phyloP scores from a whole-genome alignment of 2,329 filamentous ascomycete species.

The Tolypocladium amazonense region DNA sequence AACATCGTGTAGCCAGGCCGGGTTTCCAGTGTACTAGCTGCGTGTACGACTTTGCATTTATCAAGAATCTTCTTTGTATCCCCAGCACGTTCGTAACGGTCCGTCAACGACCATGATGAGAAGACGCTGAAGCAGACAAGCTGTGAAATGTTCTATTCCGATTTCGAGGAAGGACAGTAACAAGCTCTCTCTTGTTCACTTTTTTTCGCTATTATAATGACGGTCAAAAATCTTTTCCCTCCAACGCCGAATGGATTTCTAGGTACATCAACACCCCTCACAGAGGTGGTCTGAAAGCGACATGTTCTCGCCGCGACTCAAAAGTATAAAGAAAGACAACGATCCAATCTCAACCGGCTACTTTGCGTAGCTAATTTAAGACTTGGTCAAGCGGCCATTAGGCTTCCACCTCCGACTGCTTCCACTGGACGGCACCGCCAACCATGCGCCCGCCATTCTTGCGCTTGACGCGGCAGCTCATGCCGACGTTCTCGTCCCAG shows the following conservation, averaged over 20 bases:
- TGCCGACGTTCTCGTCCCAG: slow-evolving; percentile 75
- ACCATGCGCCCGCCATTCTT: slow-evolving; percentile 61
- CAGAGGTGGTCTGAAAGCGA: neutral
- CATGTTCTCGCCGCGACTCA: neutral
- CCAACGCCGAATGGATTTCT: neutral
- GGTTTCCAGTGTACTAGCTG: neutral
- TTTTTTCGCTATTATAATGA: neutral
- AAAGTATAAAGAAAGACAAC: neutral
- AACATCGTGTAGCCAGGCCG: neutral
- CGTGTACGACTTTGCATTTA: neutral
- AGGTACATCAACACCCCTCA: neutral
- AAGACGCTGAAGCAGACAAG: neutral
- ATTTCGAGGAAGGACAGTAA: neutral
- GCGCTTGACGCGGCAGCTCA: slow-evolving; percentile 89
- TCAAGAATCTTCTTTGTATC: neutral
- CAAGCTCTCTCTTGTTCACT: neutral
- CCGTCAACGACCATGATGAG: neutral
- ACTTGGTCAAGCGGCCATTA: slow-evolving; percentile 19
- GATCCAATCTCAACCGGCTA: neutral
- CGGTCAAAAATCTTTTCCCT: neutral
- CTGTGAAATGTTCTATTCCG: neutral
- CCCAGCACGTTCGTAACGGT: neutral
- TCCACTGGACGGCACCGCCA: slow-evolving; percentile 46
- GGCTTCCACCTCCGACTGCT: slow-evolving; percentile 57
- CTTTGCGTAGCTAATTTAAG: neutral